These are phyloP conservation scores for Chytridium lagenaria DNA, from an alignment of 371 early-diverging fungal genomes.

Conservation along the genomic window DNA sequence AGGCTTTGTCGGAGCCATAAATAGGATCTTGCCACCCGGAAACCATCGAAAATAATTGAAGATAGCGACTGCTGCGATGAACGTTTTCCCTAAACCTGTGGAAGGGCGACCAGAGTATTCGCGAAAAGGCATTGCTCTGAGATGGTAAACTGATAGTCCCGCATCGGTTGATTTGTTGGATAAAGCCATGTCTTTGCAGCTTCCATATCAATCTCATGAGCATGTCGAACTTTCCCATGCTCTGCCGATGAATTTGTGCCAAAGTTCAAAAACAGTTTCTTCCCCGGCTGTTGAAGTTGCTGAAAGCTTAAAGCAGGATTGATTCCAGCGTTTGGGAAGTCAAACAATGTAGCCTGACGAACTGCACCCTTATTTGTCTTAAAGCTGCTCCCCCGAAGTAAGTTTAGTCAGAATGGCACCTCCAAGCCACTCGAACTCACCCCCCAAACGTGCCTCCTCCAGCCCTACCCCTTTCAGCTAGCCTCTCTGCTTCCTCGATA, in stretches of 20 bases:
- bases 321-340: not conserved
- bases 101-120: constrained; percentile 89
- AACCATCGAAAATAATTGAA: constrained; percentile 87
- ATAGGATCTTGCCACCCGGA: constrained; percentile 85
- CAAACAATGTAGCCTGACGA: constrained; percentile 16
- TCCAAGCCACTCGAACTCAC: too few species aligned
- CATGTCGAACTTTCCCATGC: not conserved
- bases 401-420: too few species aligned
- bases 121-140: constrained; percentile 75
- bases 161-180: constrained; percentile 76
- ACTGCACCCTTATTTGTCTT: not conserved
- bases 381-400: too few species aligned
- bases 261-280: too few species aligned
- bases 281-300: too few species aligned
- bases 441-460: not conserved
- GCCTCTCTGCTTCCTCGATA: constrained; percentile 5
- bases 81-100: constrained; percentile 90
- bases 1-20: constrained; percentile 89
- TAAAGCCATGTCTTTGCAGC: constrained; percentile 78
- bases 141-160: constrained; percentile 90
- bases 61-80: constrained; percentile 97
- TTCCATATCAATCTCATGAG: constrained; percentile 60
- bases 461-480: not conserved
- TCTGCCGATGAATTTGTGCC: too few species aligned
- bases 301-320: too few species aligned